Conservation (phyloP, 805 yeast species). For the Metschnikowia reukaufii region DNA sequence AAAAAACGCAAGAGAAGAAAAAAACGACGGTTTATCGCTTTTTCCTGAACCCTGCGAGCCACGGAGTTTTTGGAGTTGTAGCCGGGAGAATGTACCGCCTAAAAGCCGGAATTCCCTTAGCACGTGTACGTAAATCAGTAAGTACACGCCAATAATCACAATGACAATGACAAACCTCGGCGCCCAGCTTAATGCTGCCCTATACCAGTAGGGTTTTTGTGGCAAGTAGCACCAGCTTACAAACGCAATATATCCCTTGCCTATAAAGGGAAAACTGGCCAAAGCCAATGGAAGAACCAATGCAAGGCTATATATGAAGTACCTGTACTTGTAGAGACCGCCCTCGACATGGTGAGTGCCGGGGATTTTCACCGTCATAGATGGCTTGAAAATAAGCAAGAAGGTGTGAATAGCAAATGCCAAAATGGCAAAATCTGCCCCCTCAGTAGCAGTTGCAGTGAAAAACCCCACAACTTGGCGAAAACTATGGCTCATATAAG, state of each 20-base stretch:
- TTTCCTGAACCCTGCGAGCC: not conserved
- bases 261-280: conserved; percentile 74
- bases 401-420: conserved; percentile 83
- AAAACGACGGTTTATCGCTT: conserved; percentile 24
- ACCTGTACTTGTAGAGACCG: conserved; percentile 64
- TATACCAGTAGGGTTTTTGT: conserved; percentile 67
- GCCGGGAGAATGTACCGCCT: conserved; percentile 45
- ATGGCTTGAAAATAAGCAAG: conserved; percentile 66
- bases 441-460: conserved; percentile 78
- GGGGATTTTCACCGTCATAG: conserved; percentile 41
- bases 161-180: conserved; percentile 71
- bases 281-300: conserved; percentile 62
- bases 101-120: conserved; percentile 57
- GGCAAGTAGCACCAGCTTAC: conserved; percentile 83
- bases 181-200: conserved; percentile 75
- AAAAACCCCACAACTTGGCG: conserved; percentile 75
- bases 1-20: conserved; percentile 33
- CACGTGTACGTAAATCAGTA: conserved; percentile 71
- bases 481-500: conserved; percentile 50
- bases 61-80: conserved; percentile 22
- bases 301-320: conserved; percentile 56
- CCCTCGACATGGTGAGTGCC: conserved; percentile 54
- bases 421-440: conserved; percentile 81
- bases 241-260: conserved; percentile 54
- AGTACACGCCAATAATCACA: conserved; percentile 61